Conservation (phyloP, 495 filamentous ascomycete species). For the Penicillium desertorum region DNA sequence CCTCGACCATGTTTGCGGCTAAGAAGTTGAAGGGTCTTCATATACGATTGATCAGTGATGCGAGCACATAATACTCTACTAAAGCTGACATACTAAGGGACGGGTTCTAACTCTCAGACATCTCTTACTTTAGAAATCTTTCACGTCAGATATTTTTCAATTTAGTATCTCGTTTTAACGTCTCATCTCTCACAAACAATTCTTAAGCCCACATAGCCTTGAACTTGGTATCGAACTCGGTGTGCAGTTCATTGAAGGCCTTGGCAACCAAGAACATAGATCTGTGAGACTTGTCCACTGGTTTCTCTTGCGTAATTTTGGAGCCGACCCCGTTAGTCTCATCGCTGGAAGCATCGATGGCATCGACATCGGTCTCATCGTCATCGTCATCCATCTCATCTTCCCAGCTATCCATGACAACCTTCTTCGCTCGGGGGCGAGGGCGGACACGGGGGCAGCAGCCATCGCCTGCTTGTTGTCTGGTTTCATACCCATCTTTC, state of each 20-base stretch:
- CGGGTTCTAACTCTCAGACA: background rate
- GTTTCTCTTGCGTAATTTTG: background rate
- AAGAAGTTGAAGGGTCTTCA: background rate
- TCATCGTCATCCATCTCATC: conserved; percentile 1
- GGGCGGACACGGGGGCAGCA: background rate
- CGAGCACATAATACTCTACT: background rate
- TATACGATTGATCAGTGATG: background rate
- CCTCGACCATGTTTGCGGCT: too few species aligned
- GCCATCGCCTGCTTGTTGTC: background rate
- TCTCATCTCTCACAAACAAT: background rate
- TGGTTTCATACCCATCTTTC: background rate
- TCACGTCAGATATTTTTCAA: background rate
- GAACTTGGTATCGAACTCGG: conserved; percentile 67
- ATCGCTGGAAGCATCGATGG: background rate
- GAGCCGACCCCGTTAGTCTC: background rate
- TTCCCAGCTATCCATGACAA: conserved; percentile 4
- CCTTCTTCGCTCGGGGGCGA: background rate
- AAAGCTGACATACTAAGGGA: background rate
- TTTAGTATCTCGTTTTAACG: background rate
- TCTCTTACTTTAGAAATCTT: background rate
- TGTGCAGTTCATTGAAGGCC: conserved; percentile 56
- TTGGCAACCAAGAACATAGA: conserved; percentile 45
- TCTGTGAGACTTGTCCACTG: background rate
- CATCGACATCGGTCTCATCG: background rate
- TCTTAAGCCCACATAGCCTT: conserved; percentile 51